Evolutionary conservation across 768 basidiomycete genomes (phyloP), one percentile per base, ranked within the genome.

Genomic region (Boletus sp.): DNA sequence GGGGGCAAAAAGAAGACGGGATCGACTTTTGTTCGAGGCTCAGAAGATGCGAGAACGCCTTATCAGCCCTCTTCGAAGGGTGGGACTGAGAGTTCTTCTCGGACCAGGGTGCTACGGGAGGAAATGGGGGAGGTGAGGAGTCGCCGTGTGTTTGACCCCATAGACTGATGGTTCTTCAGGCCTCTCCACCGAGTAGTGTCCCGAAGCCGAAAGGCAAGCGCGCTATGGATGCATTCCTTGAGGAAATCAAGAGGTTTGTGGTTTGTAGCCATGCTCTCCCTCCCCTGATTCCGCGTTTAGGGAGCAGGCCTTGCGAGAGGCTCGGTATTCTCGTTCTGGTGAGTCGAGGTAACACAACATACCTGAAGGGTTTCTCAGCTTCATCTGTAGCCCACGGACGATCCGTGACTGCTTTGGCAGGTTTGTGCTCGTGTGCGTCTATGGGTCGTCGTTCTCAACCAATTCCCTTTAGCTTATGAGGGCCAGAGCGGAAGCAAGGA

Each of bases 201-300:
- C 80, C 85, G 1, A 93, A 85, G 67, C 86, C 90, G 0, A 97
- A 93, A 69, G 97, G 97, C 3, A 97, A 93, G 69, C 83, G 96
- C 47, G 93, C 90, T 1, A 98, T 98, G 93, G 95, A 98, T 71
- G 73, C 87, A 2, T 99, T 98, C 68, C 76, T 99, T 47, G 94
- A 97, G 64, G 94, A 99, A 74, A 92, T 99, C 55, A 98, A 98
- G 74, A 83, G 83, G 96, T 89, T 44, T 21, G 76, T 58, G 5
- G 17, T 10, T n/a, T 7, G 8, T 49, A 23, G 25, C 1, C 25
- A 54, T 47, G 30, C 17, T 14, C 5, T 19, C 7, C 19, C 1
- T 33, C 25, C 27, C 55, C 48, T 64, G 51, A 59, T 33, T 29
- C 10, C 19, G 41, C 40, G 32, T 39, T n/a, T 62, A 98, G 96